Evolutionary conservation across 169 alveolate species (phyloP), one percentile per base, ranked within the genome.

Genomic region (Theileria luwenshuni): DNA sequence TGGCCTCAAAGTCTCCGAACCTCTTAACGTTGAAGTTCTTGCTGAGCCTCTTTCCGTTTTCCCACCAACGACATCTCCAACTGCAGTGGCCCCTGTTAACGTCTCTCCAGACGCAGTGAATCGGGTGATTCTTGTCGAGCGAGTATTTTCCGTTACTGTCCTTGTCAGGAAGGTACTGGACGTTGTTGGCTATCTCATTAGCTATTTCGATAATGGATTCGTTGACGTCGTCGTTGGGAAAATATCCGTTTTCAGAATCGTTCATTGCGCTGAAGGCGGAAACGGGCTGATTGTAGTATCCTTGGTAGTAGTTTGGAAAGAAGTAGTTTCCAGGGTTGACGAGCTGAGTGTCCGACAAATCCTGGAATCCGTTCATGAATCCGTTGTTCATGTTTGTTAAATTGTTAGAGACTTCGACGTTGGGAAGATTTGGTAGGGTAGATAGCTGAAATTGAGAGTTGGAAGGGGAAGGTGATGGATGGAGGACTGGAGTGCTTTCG

Each of bases 21-120:
- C 93, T 83, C 65, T 88, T 88, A 19, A 88, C 90, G 76, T 88
- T 88, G 42, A 80, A 88, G 70, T 88, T 88, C 83, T 88, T 88
- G 67, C 91, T 84, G 43, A 88, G 59, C 30, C 93, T 42, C 67
- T 81, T 88, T 6, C 93, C 93, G 76, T 88, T 88, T 73, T 88
- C 91, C 93, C 93, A 88, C 93, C 93, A 88, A 42, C 93, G 56
- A 41, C 93, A 88, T 41, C 93, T 68, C 93, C 93, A 88, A 42
- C 90, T 77, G 72, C 88, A 88, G 75, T 88, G 90, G 10, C 93
- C 93, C 38, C 93, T 59, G 62, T 83, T 79, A 21, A 87, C 69
- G 62, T 88, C 93, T 35, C 88, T 60, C 93, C 93, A 88, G 17
- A 88, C 93, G 33, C 93, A 84, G 63, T 88, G 93, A 17, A 88